phyloP scores from a whole-genome alignment of 2,329 filamentous ascomycete genomes.

The Calonectria ilicicola region DNA sequence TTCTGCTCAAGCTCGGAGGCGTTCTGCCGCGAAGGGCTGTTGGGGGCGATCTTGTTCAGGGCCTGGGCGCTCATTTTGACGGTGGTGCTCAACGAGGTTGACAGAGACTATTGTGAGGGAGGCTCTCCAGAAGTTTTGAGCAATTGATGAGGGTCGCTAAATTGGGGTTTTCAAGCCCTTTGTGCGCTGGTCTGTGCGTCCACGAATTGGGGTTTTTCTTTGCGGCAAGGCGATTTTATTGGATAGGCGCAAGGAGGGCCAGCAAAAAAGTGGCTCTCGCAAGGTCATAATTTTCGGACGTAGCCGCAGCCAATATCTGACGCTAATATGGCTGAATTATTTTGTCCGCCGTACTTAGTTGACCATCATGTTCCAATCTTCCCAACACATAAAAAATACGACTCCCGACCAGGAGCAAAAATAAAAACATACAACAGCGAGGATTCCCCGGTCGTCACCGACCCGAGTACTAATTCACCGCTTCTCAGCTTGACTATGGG shows the following conservation, averaged over 20 bases:
- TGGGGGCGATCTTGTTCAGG: slow-evolving; percentile 98
- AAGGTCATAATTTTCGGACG: background rate
- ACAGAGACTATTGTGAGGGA: slow-evolving; percentile 44
- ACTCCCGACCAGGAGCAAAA: no score
- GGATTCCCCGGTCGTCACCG: no score
- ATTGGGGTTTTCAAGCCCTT: slow-evolving; percentile 57
- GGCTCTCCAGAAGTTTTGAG: slow-evolving; percentile 46
- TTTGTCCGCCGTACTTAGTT: background rate
- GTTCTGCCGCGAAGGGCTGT: slow-evolving; percentile 95
- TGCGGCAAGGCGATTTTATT: slow-evolving; percentile 36
- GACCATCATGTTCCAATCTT: no score
- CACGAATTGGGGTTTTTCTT: background rate
- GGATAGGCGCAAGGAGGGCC: background rate
- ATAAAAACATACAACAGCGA: no score
- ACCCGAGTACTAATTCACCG: no score
- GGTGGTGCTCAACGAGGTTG: slow-evolving; percentile 52
- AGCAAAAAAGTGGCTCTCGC: background rate
- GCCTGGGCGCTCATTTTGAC: slow-evolving; percentile 75
- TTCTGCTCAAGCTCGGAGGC: slow-evolving; percentile 97
- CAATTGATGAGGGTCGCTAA: slow-evolving; percentile 49
- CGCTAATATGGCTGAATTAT: background rate
- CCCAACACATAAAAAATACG: no score
- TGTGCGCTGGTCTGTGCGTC: slow-evolving; percentile 33
- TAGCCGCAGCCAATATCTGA: background rate
- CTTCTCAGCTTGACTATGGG: no score